Percentiles rank a stretch among this genome's conserved stretches.
phyloP scores from a whole-genome alignment of 2,329 filamentous ascomycete species.

The Zymoseptoria ardabiliae region DNA sequence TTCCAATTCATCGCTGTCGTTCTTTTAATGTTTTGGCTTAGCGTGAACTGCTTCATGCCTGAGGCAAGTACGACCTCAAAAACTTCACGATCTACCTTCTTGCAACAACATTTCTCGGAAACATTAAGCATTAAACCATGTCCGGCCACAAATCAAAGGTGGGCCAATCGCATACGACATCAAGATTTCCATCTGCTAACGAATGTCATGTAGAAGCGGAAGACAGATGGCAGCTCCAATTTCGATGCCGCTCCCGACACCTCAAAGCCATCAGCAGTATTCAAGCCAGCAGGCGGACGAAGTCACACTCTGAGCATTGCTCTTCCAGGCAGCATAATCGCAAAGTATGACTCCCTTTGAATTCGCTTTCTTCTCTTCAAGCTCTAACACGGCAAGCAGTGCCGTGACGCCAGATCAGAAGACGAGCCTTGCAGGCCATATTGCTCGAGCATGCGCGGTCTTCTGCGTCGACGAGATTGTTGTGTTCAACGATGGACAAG shows the following conservation, averaged over 20 bases:
- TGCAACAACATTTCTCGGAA: not conserved
- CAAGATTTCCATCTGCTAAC: not conserved
- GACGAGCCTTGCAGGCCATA: conserved; percentile 63
- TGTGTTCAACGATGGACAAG: conserved; percentile 66
- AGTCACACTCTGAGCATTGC: conserved; percentile 71
- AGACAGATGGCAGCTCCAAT: conserved; percentile 3
- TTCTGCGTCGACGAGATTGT: conserved; percentile 81
- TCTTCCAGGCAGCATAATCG: conserved; percentile 68
- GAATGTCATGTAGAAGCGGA: conserved; percentile 12
- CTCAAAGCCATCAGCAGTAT: conserved; percentile 62
- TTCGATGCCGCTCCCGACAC: conserved; percentile 39
- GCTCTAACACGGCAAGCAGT: conserved; percentile 36
- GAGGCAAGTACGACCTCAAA: not conserved
- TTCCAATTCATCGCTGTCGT: not conserved
- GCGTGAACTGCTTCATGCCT: not conserved
- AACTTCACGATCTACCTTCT: not conserved
- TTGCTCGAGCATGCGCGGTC: conserved; percentile 73
- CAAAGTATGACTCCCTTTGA: conserved; percentile 47
- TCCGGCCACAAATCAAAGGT: conserved; percentile 17
- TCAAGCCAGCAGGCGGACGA: conserved; percentile 57
- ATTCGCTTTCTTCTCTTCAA: not conserved
- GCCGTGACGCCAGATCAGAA: conserved; percentile 68
- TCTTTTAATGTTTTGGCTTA: not conserved
- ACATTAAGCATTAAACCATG: conserved; percentile 11
- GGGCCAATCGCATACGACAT: not conserved